A percentile compares a stretch with the other conserved stretches of the same genome.
These are phyloP conservation scores for Nephelium lappaceum DNA, from an alignment of 345 rosid genomes.

Conservation along the genomic window DNA sequence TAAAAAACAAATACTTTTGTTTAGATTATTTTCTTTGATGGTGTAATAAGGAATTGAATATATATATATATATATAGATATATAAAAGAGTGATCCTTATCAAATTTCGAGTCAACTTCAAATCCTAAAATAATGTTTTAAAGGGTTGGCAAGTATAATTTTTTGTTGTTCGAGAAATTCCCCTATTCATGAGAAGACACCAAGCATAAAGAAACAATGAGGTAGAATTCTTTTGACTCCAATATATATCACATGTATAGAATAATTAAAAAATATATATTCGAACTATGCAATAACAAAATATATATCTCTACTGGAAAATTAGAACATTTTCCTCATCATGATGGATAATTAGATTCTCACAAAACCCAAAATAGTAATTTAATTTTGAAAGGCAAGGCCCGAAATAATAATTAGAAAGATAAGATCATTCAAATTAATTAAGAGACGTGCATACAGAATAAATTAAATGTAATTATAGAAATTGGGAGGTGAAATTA, in stretches of 20 bases:
- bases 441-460: neutral
- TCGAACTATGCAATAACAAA: neutral
- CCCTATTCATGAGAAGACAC: neutral
- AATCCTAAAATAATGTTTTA: neutral
- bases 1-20: too few species aligned
- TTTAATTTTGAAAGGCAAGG: neutral
- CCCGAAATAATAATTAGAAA: too few species aligned
- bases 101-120: neutral
- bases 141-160: neutral
- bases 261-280: too few species aligned
- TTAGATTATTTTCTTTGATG: too few species aligned
- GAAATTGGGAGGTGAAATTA: neutral
- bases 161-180: neutral
- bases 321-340: neutral
- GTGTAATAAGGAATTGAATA: too few species aligned
- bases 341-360: neutral
- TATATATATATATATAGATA: too few species aligned
- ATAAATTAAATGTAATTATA: neutral
- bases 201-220: neutral
- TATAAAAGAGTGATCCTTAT: too few species aligned
- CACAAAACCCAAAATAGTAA: slow-evolving; percentile 12
- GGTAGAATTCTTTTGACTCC: neutral
- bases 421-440: neutral
- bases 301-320: too few species aligned
- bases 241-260: too few species aligned